Base-by-base conservation (phyloP, 1,284 basidiomycete genomes). In the Fomitopsis palustris region DNA sequence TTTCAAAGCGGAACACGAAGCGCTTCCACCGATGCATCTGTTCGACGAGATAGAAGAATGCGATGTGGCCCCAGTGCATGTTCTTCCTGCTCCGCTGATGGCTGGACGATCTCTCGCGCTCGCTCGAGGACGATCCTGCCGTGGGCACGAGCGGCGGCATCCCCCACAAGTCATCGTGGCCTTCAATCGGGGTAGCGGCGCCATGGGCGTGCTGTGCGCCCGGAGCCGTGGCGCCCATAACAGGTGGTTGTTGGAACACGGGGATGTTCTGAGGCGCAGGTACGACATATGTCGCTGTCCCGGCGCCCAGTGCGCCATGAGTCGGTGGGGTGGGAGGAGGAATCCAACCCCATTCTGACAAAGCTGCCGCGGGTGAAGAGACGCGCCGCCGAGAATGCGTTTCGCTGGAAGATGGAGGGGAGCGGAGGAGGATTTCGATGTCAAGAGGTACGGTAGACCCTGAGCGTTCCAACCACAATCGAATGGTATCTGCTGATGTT, bases 11-110 rank as follows among this genome's bases (percentile, higher is more conserved):
- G 67, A 91, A 91, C 9, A 91, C 80, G 65, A 92, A 92, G 23
- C 89, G 78, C 67, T 88, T 80, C 89, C 89, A 92, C 31, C 90
- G 82, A 61, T 84, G 83, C 82, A 91, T 91, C 67, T 90, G 86
- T 64, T 87, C 82, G 2, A 86, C 83, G 23, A 92, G 74, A 68
- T 92, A 92, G 69, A 80, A 90, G 55, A 91, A 82, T 1, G 84
- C 86, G 43, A 92, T 87, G 64, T 90, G 84, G 0, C 88, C 90
- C 89, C 89, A 92, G 60, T 88, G 84, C 59, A 81, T 78, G 61
- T 81, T 84, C 19, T 77, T 67, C 53, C 73, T 73, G 19, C 75
- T 63, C 35, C 67, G 65, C 54, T 66, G 67, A 59, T 55, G 54
- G 16, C 8, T 35, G 4, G 29, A 41, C 41, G 41, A 10, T 19